Conservation (phyloP, 257 asterid genomes). For the Nicotiana attenuata region DNA sequence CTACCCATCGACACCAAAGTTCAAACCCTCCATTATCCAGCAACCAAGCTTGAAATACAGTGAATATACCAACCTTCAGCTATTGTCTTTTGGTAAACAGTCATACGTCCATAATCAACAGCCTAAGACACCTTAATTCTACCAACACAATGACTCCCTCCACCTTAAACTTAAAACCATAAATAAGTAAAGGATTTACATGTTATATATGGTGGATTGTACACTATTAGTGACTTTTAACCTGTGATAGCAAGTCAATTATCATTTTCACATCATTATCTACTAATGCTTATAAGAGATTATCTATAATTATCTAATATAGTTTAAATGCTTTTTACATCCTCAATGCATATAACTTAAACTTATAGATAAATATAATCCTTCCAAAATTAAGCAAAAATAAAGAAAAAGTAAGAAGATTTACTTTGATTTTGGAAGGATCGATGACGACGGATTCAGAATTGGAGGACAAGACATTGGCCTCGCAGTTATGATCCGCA, state of each 20-base stretch:
- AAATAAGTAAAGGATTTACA: too few species aligned
- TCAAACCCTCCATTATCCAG: not conserved
- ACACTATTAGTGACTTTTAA: too few species aligned
- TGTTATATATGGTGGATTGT: too few species aligned
- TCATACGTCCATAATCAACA: not conserved
- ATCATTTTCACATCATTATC: too few species aligned
- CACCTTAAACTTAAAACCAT: not conserved
- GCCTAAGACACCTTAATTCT: not conserved
- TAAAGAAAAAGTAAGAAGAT: not conserved
- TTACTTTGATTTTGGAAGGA: conserved; percentile 73
- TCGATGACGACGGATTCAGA: conserved; percentile 54
- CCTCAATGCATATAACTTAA: too few species aligned
- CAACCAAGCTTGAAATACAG: not conserved
- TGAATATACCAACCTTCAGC: not conserved
- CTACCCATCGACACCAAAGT: not conserved
- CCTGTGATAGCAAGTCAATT: too few species aligned
- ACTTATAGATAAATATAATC: too few species aligned
- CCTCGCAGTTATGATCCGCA: conserved; percentile 36
- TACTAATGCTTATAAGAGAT: too few species aligned
- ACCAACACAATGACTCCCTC: not conserved
- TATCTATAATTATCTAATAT: too few species aligned
- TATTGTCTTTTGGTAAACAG: not conserved
- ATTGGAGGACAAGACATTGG: conserved; percentile 25
- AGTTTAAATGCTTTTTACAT: too few species aligned
- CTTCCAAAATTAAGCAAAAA: not conserved